Conservation (phyloP, 108 stramenopile genomes). For the Mediolabrus comicus region DNA sequence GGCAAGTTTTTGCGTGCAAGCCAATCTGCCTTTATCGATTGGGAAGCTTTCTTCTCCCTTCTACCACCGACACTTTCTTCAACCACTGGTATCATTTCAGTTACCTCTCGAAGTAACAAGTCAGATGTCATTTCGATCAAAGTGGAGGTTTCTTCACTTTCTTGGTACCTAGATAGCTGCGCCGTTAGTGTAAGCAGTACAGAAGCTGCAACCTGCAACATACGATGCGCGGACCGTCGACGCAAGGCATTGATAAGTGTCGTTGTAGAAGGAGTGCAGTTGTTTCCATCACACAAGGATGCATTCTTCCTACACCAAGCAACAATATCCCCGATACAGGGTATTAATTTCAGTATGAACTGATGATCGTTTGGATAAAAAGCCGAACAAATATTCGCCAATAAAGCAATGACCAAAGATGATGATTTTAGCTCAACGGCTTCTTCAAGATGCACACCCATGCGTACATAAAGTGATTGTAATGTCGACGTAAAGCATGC, state of each 20-base stretch:
- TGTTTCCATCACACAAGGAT: background rate
- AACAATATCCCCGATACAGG: conserved; percentile 8
- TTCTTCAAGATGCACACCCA: conserved; percentile 14
- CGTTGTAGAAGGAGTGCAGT: background rate
- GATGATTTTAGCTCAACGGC: conserved; percentile 4
- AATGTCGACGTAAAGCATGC: conserved; percentile 3
- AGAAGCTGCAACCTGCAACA: conserved; percentile 17
- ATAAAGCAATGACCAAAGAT: conserved; percentile 6
- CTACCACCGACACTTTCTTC: conserved; percentile 3
- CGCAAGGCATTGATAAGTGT: conserved; percentile 12
- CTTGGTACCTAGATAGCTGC: conserved; percentile 1
- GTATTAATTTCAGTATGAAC: background rate
- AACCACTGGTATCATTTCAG: conserved; percentile 5
- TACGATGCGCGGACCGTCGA: conserved; percentile 8
- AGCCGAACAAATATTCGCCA: conserved; percentile 13
- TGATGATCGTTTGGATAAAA: conserved; percentile 5
- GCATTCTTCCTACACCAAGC: conserved; percentile 18
- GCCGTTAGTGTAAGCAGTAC: conserved; percentile 11
- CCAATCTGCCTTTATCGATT: conserved; percentile 29
- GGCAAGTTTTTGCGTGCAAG: background rate
- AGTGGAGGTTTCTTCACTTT: background rate
- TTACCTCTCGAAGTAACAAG: conserved; percentile 16
- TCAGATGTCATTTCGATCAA: conserved; percentile 11
- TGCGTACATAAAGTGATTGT: conserved; percentile 4
- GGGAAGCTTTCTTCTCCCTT: background rate